Percentiles rank a stretch among this genome's conserved stretches.
Evolutionary conservation across 768 basidiomycete species (phyloP).

Genomic region (Clathrus columnatus): DNA sequence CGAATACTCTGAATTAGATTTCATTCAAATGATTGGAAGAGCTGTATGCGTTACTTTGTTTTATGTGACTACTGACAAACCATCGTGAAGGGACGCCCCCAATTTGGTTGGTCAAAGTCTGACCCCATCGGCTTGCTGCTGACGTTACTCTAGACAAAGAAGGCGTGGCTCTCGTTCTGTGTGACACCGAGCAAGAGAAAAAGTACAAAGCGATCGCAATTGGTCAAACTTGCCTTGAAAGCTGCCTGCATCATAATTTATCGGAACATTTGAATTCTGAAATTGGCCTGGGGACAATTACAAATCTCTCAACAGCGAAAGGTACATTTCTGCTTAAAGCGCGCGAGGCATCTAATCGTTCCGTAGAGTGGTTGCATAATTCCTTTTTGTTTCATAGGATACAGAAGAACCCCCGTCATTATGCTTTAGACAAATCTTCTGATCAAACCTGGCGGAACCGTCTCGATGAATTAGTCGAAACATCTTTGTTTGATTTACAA

Average conservation of each 20-base stretch:
- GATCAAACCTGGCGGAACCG: constrained; percentile 60
- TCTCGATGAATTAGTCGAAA: constrained; percentile 64
- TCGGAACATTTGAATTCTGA: constrained; percentile 93
- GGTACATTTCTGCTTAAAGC: background rate
- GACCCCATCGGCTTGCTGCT: background rate
- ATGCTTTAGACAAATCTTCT: constrained; percentile 46
- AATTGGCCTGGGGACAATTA: constrained; percentile 80
- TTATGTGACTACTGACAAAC: background rate
- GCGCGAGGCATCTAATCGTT: background rate
- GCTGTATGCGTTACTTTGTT: constrained; percentile 44
- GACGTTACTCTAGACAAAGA: constrained; percentile 50
- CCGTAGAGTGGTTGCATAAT: constrained; percentile 58
- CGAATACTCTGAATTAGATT: constrained; percentile 88
- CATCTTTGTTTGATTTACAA: constrained; percentile 53
- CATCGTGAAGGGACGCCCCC: constrained; percentile 69
- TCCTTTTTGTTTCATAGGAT: constrained; percentile 87
- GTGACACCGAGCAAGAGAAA: constrained; percentile 58
- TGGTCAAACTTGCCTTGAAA: constrained; percentile 75
- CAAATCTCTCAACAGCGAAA: constrained; percentile 56
- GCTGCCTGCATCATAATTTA: constrained; percentile 73
- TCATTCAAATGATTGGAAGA: constrained; percentile 95
- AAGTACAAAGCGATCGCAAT: constrained; percentile 66
- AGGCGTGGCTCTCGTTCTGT: constrained; percentile 77
- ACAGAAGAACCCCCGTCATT: constrained; percentile 72
- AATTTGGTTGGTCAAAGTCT: constrained; percentile 53